phyloP scores from a whole-genome alignment of 192 early-diverging fungal species.

The Cetraspora pellucida region DNA sequence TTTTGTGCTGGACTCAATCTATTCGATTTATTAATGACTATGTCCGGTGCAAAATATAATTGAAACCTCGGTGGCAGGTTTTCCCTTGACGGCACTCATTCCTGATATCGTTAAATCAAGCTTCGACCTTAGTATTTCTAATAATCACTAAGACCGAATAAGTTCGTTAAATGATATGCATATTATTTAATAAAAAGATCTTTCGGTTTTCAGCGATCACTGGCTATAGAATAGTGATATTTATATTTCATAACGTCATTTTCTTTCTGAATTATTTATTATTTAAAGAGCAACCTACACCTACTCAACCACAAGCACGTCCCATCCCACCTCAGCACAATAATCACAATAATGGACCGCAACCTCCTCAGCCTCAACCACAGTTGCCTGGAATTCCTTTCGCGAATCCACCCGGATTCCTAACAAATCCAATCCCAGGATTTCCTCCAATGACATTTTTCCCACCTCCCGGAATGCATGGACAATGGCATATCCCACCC shows the following conservation, averaged over 20 bases:
- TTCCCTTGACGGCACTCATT: too few species aligned
- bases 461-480: conserved; percentile 28
- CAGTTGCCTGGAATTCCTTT: conserved; percentile 19
- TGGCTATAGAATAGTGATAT: not conserved
- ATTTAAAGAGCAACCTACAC: not conserved
- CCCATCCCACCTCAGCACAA: conserved; percentile 16
- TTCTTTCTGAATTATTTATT: not conserved
- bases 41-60: too few species aligned
- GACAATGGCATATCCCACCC: not conserved
- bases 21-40: too few species aligned
- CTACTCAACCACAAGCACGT: conserved; percentile 13
- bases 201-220: too few species aligned
- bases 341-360: not conserved
- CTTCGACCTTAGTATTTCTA: too few species aligned
- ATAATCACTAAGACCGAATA: too few species aligned
- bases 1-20: too few species aligned
- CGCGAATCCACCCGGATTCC: not conserved
- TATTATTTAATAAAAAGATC: too few species aligned
- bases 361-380: conserved; percentile 21
- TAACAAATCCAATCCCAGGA: conserved; percentile 12
- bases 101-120: too few species aligned
- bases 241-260: not conserved
- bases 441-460: conserved; percentile 8
- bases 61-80: too few species aligned
- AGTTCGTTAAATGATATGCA: too few species aligned